phyloP scores from a whole-genome alignment of 2,329 filamentous ascomycete genomes.

The Biscogniauxia mediterranea region DNA sequence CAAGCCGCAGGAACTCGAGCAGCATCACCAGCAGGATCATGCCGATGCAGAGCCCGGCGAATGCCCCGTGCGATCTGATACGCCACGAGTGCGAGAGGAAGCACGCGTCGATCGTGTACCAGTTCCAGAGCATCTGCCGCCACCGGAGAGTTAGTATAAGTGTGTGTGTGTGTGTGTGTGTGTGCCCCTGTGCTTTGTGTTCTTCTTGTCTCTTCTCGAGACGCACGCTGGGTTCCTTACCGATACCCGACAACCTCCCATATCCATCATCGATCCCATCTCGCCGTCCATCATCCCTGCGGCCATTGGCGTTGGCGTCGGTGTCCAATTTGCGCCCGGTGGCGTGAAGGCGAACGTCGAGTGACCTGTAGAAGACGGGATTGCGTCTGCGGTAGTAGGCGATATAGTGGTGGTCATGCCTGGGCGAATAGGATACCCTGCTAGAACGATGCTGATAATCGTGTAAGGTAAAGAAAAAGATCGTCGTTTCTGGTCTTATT shows the following conservation, averaged over 20 bases:
- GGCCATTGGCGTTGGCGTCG: constrained; percentile 7
- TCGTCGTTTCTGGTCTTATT: no score
- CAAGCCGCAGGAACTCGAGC: constrained; percentile 71
- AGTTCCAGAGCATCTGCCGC: constrained; percentile 77
- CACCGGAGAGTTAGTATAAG: background rate
- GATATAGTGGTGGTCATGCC: constrained; percentile 14
- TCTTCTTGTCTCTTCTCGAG: background rate
- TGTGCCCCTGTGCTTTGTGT: no score
- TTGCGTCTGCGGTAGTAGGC: background rate
- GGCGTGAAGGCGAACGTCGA: constrained; percentile 10
- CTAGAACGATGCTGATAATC: background rate
- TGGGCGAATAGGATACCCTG: background rate
- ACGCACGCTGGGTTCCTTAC: constrained; percentile 13
- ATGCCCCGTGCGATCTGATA: constrained; percentile 66
- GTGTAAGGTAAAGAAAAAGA: no score
- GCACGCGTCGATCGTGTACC: constrained; percentile 69
- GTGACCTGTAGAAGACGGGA: background rate
- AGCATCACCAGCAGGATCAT: constrained; percentile 70
- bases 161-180: no score
- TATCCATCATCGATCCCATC: constrained; percentile 11
- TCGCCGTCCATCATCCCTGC: constrained; percentile 4
- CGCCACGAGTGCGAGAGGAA: constrained; percentile 75
- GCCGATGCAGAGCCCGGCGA: constrained; percentile 78
- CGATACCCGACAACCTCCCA: constrained; percentile 21
- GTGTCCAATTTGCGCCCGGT: background rate